Base-by-base conservation (phyloP, 2,329 filamentous ascomycete species). In the Raffaelea albimanens region DNA sequence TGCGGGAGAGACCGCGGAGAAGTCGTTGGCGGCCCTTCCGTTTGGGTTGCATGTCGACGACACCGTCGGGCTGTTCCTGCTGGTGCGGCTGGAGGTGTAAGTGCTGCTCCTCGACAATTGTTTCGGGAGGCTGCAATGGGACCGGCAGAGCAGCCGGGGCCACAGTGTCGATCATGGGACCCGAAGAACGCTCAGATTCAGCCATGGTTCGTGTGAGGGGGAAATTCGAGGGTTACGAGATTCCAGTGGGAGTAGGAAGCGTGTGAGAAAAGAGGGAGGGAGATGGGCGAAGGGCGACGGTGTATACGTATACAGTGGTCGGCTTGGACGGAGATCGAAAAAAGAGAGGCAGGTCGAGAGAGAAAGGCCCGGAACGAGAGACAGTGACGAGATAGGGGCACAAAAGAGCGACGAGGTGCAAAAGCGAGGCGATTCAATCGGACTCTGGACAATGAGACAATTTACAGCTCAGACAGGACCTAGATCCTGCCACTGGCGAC, bases 1-100 rank as follows among this genome's bases (percentile, higher is more conserved):
- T 91, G 49, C 87, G 82, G 52, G 91, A 83, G 43, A 95, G 73
- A 29, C 82, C 80, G 53, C 82, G 80, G 18, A 94, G 69, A 31
- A 95, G 65, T 50, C 82, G 79, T 57, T 82, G 79, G 42, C 85
- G 78, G 46, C 80, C 76, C 48, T 77, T 70, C 11, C 47, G 50
- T 51, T 59, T 62, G 19, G 23, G 45, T 16, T 40, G 50, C 2
- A 23, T 38, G 16, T 55, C 55, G 22, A 43, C 21, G 19, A 44
- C 50, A 19, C 49, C 46, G 5, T 47, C 53, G 9, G 13, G 19
- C 33, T 39, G 22, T 16, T 18, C 43, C 42, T 18, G 50, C 53
- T n/a, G 42, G 47, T 4, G 42, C 34, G 34, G 34, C 21, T 21
- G 44, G 22, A 4, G 21, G 14, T 44, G 29, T n/a, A n/a, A 23